Base-by-base conservation (phyloP, 2,329 filamentous ascomycete species). In the Clonostachys rosea region DNA sequence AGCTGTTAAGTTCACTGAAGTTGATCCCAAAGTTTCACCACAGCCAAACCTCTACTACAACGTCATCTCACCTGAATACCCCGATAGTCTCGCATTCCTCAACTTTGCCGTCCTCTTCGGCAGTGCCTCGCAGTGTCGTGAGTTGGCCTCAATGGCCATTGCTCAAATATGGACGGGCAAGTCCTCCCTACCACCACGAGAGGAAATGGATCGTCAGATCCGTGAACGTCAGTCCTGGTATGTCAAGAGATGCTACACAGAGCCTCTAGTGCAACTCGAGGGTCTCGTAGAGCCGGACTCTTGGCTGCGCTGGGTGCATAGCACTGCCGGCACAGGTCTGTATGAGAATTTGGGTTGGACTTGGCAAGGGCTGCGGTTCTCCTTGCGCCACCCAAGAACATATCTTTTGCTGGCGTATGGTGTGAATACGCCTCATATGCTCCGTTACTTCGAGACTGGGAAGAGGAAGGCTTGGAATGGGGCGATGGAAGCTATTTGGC, bases 81-180 rank as follows among this genome's bases (percentile, higher is more conserved):
- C 67, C 10, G 61, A 71, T 36, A 70, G 66, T 16, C 58, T 73
- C 17, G 71, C 66, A 0, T 63, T 70, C 43, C 57, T 70, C 35
- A 63, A 64, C 52, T 62, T 64, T 50, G 55, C 56, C 41, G 58
- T 63, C 16, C 54, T 64, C 33, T 57, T 59, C 51, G 54, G 67
- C 45, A 57, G 59, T 47, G 60, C 57, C 49, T 61, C 35, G 12
- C 58, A 60, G n/a, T 59, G 66, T n/a, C 56, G 64, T 33, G 71
- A 75, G 47, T 57, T 75, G 14, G 62, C 62, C 5, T 56, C 62
- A 14, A 70, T 70, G 66, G 56, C 55, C 37, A 51, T 75, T 6
- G 62, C 66, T 1, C 70, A 74, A 47, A 56, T 73, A 13, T 75
- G 66, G 63, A 59, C 61, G 1, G 66, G 65, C 1, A 60, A 59